These are phyloP conservation scores for Solanum hybrid DNA, from an alignment of 305 asterid genomes.

Conservation along the genomic window DNA sequence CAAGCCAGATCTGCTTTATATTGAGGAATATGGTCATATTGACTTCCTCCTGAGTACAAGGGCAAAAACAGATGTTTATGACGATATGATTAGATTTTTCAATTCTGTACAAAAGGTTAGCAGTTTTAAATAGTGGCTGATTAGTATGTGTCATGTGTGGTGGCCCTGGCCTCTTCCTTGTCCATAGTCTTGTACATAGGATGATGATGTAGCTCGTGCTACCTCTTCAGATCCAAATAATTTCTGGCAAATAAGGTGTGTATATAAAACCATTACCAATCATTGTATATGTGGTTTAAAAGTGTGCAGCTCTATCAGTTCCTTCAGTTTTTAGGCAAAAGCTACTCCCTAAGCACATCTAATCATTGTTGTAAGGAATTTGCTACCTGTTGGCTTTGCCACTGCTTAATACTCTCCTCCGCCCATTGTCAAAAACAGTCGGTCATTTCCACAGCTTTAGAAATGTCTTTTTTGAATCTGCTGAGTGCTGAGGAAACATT, in stretches of 20 bases:
- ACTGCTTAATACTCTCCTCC: not conserved
- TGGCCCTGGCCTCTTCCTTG: not conserved
- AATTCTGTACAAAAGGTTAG: conserved; percentile 31
- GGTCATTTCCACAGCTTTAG: not conserved
- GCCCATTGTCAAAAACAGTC: not conserved
- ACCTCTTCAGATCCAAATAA: not conserved
- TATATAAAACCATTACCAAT: not conserved
- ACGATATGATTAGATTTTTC: conserved; percentile 57
- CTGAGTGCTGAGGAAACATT: not conserved
- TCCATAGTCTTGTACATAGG: not conserved
- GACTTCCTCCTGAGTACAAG: conserved; percentile 73
- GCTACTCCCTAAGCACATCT: not conserved
- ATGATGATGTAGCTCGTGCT: not conserved
- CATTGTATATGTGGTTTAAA: not conserved
- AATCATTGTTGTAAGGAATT: not conserved
- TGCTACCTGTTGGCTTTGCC: not conserved
- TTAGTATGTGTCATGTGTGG: not conserved
- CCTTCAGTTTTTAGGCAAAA: not conserved
- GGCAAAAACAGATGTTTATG: conserved; percentile 67
- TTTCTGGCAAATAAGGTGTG: not conserved
- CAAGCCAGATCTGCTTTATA: conserved; percentile 62
- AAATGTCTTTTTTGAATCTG: not conserved
- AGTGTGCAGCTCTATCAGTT: not conserved
- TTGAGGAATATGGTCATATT: conserved; percentile 75
- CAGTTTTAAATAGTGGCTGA: conserved; percentile 20